Evolutionary conservation across 139 green algal species (phyloP).

Genomic region (Chlamydomonas urium): DNA sequence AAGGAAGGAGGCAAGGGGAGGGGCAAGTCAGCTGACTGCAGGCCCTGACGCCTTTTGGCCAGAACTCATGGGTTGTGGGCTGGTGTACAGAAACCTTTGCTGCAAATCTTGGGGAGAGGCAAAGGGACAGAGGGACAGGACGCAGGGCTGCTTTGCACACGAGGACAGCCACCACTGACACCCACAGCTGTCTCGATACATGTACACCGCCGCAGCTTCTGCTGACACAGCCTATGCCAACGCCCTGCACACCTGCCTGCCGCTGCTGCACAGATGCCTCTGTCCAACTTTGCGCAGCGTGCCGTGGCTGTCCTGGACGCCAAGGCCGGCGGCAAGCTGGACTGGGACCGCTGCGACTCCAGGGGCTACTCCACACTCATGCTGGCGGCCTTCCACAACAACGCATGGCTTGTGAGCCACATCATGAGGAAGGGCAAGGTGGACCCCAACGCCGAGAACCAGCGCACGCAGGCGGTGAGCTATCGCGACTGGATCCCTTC

Average conservation of each 20-base stretch:
- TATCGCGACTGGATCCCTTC: no score
- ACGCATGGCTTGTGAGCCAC: slow-evolving; percentile 25
- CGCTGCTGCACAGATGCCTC: slow-evolving; percentile 13
- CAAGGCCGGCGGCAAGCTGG: neutral
- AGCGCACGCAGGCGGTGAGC: slow-evolving; percentile 7
- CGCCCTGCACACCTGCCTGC: no score
- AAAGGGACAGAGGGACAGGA: no score
- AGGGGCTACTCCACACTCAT: slow-evolving; percentile 33
- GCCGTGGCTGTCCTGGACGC: neutral
- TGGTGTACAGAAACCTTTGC: no score
- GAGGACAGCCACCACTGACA: neutral
- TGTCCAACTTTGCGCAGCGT: slow-evolving; percentile 16
- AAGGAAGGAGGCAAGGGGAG: no score
- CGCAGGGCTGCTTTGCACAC: no score
- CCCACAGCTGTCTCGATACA: neutral
- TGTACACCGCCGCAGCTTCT: no score
- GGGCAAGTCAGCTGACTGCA: no score
- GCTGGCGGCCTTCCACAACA: slow-evolving; percentile 31
- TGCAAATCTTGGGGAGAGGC: no score
- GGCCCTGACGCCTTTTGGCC: no score
- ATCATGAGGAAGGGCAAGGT: slow-evolving; percentile 4
- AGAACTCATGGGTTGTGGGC: no score
- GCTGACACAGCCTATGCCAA: no score
- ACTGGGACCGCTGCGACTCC: slow-evolving; percentile 23
- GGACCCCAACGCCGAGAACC: neutral